phyloP scores from a whole-genome alignment of 257 asterid genomes.

The Paulownia fortunei region DNA sequence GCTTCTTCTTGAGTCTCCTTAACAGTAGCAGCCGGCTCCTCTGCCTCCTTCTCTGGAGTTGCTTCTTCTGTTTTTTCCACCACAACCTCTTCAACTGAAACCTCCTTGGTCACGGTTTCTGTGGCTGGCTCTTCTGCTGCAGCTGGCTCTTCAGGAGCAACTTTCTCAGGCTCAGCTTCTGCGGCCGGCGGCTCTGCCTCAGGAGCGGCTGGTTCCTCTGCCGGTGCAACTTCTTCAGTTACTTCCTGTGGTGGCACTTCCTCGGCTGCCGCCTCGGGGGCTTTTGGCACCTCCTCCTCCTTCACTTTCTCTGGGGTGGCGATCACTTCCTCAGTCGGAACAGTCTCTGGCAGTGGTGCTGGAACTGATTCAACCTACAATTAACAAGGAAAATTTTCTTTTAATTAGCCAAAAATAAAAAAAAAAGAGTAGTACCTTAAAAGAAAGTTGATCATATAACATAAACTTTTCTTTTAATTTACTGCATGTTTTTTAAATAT shows the following conservation, averaged over 20 bases:
- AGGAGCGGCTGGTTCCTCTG: not conserved
- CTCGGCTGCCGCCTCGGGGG: not conserved
- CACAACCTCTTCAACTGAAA: not conserved
- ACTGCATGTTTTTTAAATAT: not conserved
- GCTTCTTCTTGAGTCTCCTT: constrained; percentile 15
- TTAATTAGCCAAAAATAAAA: no score
- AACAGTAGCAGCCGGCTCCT: constrained; percentile 14
- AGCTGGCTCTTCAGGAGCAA: not conserved
- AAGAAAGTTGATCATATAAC: not conserved
- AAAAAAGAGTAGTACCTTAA: not conserved
- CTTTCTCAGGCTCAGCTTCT: constrained; percentile 28
- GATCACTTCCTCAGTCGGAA: constrained; percentile 33
- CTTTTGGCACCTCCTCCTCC: constrained; percentile 20
- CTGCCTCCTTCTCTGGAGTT: not conserved
- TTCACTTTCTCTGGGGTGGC: constrained; percentile 31
- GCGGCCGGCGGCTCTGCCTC: not conserved
- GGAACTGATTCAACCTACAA: constrained; percentile 56
- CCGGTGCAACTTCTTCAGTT: constrained; percentile 15
- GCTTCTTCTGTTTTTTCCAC: not conserved
- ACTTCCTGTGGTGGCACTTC: constrained; percentile 15
- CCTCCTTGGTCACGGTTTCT: constrained; percentile 7
- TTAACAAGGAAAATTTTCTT: not conserved
- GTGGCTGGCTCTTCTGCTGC: constrained; percentile 6
- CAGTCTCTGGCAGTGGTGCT: constrained; percentile 28
- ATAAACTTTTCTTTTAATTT: not conserved